Conservation (phyloP, 345 rosid genomes). For the Noccaea bulbosa region DNA sequence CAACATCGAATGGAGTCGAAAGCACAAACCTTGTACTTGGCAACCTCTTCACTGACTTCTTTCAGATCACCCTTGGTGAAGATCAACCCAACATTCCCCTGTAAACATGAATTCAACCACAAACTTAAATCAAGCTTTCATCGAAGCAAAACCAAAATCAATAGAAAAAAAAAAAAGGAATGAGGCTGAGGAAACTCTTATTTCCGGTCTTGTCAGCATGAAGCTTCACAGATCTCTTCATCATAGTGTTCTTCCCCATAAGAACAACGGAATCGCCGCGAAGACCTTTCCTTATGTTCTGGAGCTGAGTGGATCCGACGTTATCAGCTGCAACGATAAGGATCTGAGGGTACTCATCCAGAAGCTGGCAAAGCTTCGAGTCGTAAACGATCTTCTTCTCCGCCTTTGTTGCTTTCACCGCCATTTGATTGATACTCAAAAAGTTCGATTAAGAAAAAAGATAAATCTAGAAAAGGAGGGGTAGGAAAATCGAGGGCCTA, state of each 20-base stretch:
- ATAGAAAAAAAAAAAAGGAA: conserved; percentile 36
- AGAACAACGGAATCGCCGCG: conserved; percentile 86
- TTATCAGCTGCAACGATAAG: conserved; percentile 81
- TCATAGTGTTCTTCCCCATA: conserved; percentile 98
- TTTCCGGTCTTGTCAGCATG: conserved; percentile 84
- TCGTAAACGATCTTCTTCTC: conserved; percentile 87
- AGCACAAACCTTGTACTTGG: conserved; percentile 66
- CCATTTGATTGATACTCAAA: conserved; percentile 34
- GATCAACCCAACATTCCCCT: conserved; percentile 79
- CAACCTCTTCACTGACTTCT: conserved; percentile 74
- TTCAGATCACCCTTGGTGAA: conserved; percentile 82
- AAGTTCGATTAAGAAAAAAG: neutral
- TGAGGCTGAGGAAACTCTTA: conserved; percentile 55
- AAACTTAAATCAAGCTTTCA: neutral
- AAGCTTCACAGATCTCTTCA: conserved; percentile 82
- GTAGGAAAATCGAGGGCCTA: conserved; percentile 33
- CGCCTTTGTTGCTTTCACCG: conserved; percentile 64
- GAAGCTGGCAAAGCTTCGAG: conserved; percentile 71
- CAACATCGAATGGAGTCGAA: neutral
- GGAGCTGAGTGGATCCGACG: conserved; percentile 93
- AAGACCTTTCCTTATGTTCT: conserved; percentile 79
- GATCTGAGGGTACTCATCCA: conserved; percentile 83
- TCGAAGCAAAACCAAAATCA: neutral
- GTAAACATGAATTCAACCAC: neutral
- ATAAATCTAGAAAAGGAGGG: neutral